Percentiles rank a stretch among this genome's conserved stretches.
Evolutionary conservation across 495 filamentous ascomycete genomes (phyloP).

Genomic region (Podospora didyma): DNA sequence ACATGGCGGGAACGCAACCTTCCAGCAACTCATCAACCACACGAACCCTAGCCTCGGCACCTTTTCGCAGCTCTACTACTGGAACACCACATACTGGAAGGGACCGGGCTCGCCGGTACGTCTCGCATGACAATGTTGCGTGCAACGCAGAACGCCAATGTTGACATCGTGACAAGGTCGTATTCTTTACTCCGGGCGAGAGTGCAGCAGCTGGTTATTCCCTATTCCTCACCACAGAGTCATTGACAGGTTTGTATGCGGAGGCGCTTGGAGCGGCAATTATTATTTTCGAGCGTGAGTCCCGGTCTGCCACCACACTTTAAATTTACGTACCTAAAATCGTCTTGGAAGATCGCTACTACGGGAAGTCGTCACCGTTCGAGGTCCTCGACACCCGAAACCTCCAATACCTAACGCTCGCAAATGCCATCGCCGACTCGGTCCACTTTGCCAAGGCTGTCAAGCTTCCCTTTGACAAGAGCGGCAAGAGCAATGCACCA

Average conservation of each 20-base stretch:
- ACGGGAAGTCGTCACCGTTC: conserved; percentile 57
- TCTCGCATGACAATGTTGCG: conserved; percentile 17
- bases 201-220: conserved; percentile 42
- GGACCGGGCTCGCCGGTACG: conserved; percentile 49
- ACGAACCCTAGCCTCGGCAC: conserved; percentile 47
- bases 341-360: conserved; percentile 61
- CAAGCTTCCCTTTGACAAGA: conserved; percentile 52
- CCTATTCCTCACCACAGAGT: conserved; percentile 46
- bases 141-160: conserved; percentile 11
- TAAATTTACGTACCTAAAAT: too few species aligned
- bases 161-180: conserved; percentile 20
- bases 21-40: conserved; percentile 54
- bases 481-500: conserved; percentile 47
- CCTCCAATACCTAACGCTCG: conserved; percentile 55
- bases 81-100: conserved; percentile 44
- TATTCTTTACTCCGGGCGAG: conserved; percentile 57
- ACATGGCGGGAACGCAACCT: conserved; percentile 28
- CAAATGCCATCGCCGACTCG: conserved; percentile 55
- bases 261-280: conserved; percentile 50
- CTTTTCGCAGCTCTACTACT: conserved; percentile 53
- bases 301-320: conserved; percentile 35
- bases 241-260: conserved; percentile 46
- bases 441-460: conserved; percentile 57
- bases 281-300: conserved; percentile 51
- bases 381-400: conserved; percentile 48